Evolutionary conservation across 2,329 filamentous ascomycete genomes (phyloP), one percentile per base, ranked within the genome.

Genomic region (Magnaporthiopsis rhizophila): DNA sequence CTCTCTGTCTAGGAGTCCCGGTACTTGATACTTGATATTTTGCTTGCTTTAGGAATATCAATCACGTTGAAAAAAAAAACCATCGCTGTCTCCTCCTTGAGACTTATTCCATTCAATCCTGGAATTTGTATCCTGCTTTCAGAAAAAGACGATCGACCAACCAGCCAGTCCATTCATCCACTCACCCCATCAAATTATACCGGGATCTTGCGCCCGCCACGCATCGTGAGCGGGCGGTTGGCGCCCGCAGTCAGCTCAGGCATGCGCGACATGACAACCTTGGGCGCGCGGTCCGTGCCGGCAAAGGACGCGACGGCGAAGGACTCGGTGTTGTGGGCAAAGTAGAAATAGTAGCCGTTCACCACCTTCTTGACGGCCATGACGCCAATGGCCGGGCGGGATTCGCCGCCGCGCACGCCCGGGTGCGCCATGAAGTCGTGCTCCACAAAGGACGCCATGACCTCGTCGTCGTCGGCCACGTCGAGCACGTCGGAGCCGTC

Each of bases 351-450:
- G 68, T 91, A 86, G 1, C 92, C 92, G 28, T 85, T 81, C 15
- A 80, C 81, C 0, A 85, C 89, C 79, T 92, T 95, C 79, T 98
- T 98, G 70, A 97, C 90, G 0, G 88, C 87, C 80, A 99, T 87
- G 65, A 97, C 85, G 2, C 95, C 95, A 71, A 99, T 96, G 36
- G 94, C 93, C 3, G 91, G 92, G n/a, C 86, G 82, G 13, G 91
- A 94, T 64, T 88, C 85, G 70, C 92, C 95, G 70, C 89, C 82
- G 69, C 81, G 83, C 67, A 99, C 93, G 62, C 92, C 91, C 0
- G 92, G 90, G 73, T 97, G 95, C 59, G 87, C 84, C 88, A 96
- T 95, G 73, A 99, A 99, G 73, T 98, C 95, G n/a, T 88, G 81
- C 62, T 86, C 79, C 68, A 99, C 90, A 78, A 97, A 94, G 0